These are phyloP conservation scores for Diaporthe eres DNA, from an alignment of 2,329 filamentous ascomycete species.

Conservation along the genomic window DNA sequence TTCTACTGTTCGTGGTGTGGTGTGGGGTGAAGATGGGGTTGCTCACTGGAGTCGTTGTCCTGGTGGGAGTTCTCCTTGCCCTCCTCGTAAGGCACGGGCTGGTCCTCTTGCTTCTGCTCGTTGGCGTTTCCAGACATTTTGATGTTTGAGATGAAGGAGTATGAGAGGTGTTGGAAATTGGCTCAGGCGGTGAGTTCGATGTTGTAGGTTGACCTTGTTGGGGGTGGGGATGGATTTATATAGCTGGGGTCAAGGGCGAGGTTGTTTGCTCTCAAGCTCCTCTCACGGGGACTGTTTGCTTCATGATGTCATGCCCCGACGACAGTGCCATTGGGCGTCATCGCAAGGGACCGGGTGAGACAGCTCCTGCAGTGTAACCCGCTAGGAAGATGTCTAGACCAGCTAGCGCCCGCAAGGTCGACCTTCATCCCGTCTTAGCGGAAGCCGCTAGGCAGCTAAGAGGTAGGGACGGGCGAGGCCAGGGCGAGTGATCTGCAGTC, in stretches of 20 bases:
- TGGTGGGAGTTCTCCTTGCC: conserved; percentile 79
- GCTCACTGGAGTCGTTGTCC: conserved; percentile 79
- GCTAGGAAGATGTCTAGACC: conserved; percentile 4
- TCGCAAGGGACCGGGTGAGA: background rate
- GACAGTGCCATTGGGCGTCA: conserved; percentile 5
- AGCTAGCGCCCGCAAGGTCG: conserved; percentile 8
- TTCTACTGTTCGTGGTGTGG: background rate
- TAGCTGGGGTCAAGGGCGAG: background rate
- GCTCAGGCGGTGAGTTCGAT: background rate
- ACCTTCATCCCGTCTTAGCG: conserved; percentile 17
- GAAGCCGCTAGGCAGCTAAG: background rate
- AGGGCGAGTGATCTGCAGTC: background rate
- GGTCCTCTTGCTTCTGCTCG: conserved; percentile 59
- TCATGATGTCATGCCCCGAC: conserved; percentile 24
- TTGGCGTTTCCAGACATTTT: conserved; percentile 60
- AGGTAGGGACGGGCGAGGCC: background rate
- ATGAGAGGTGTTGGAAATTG: background rate
- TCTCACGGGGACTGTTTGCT: conserved; percentile 8
- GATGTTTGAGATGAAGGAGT: background rate
- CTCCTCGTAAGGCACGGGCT: conserved; percentile 76
- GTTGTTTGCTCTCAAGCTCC: background rate
- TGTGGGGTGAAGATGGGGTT: background rate
- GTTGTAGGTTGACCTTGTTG: no score
- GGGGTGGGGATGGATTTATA: background rate
- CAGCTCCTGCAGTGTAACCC: conserved; percentile 29